A percentile compares a stretch with the other conserved stretches of the same genome.
These are phyloP conservation scores for Cladophialophora chaetospira DNA, from an alignment of 2,329 filamentous ascomycete species.

Conservation along the genomic window DNA sequence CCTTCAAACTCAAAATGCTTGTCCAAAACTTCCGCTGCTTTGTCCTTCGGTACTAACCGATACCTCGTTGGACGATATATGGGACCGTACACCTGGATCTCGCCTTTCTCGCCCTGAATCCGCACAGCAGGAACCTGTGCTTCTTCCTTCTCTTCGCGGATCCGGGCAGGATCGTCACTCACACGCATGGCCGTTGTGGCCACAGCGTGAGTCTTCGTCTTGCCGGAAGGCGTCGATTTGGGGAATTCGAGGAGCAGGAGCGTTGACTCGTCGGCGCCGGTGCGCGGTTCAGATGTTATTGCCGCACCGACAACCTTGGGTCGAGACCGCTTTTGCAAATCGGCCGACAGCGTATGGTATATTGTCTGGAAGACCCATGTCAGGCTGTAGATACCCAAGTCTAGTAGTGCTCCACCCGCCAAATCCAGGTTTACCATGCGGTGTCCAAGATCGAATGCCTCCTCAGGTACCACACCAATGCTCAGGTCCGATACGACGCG, in stretches of 20 bases:
- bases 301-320: conserved; percentile 58
- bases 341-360: conserved; percentile 60
- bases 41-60: conserved; percentile 71
- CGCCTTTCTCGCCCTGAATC: conserved; percentile 35
- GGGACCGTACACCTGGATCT: conserved; percentile 36
- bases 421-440: conserved; percentile 83
- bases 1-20: conserved; percentile 26
- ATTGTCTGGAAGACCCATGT: conserved; percentile 74
- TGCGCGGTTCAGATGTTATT: conserved; percentile 32
- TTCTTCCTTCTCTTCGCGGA: conserved; percentile 22
- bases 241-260: conserved; percentile 35
- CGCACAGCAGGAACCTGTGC: conserved; percentile 33
- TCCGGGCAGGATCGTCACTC: conserved; percentile 31
- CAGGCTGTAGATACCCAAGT: conserved; percentile 83
- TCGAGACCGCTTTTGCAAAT: conserved; percentile 39
- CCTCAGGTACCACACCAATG: conserved; percentile 24
- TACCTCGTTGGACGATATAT: conserved; percentile 54
- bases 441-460: conserved; percentile 56
- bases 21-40: conserved; percentile 39
- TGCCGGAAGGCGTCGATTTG: conserved; percentile 31
- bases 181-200: conserved; percentile 36
- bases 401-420: conserved; percentile 78
- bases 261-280: conserved; percentile 37
- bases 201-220: conserved; percentile 59
- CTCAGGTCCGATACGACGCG: conserved; percentile 65